Evolutionary conservation across 305 asterid genomes (phyloP), one percentile per base, ranked within the genome.

Genomic region (Fraxinus paxiana): DNA sequence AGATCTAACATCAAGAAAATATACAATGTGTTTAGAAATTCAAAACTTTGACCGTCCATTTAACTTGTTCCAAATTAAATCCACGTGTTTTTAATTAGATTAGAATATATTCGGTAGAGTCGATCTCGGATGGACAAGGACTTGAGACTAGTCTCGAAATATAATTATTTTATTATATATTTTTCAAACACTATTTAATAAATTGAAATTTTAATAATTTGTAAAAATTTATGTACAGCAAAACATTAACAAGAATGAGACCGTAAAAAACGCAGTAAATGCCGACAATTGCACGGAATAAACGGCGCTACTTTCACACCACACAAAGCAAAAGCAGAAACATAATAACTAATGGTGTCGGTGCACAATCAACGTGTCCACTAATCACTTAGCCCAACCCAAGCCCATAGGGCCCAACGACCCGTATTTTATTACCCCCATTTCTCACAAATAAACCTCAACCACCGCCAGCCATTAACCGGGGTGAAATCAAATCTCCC

Each of bases 321-420:
- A 0, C 51, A 59, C 13, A 79, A 83, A 51, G 80, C 78, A 4
- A 67, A 51, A 34, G 54, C 26, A 17, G 77, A 72, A 65, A 22
- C 81, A 78, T 46, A 33, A 43, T 43, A 30, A 46, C 43, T 22
- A 65, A 22, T 28, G 33, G 65, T 80, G 89, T 87, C 87, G 89
- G 89, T 87, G 85, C 54, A 10, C 28, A 5, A 63, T 17, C 67
- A 73, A 71, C 84, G 84, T 82, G 79, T 74, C 83, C 31, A 31
- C 10, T 7, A 8, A n/a, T 48, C 22, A 48, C 22, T 48, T 15
- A 15, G 61, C 61, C 61, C 61, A 48, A 48, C 61, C 80, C 35
- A 13, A 59, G 37, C 31, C 63, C 31, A 67, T 75, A 69, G 78
- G 84, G 17, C 80, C 83, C 83, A 76, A 18, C 30, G 1, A 48